Evolutionary conservation across 768 basidiomycete genomes (phyloP).

Genomic region (Lactarius indigo): DNA sequence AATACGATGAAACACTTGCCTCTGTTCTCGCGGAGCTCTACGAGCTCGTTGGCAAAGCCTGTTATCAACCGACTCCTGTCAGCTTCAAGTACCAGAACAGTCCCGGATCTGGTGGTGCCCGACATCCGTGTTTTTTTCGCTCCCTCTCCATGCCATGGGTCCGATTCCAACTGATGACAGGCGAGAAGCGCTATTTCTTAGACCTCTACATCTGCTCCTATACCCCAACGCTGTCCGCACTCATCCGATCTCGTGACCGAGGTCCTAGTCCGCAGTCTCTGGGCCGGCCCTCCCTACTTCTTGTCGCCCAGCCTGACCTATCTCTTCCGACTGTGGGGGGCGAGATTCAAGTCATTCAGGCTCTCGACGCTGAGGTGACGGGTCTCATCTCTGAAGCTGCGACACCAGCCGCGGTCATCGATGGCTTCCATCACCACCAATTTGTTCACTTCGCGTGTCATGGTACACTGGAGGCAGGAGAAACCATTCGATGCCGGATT

Average conservation of each 20-base stretch:
- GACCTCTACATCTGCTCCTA: constrained; percentile 7
- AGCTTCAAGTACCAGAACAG: too few relatives aligned
- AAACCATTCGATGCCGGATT: constrained; percentile 1
- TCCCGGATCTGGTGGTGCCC: too few relatives aligned
- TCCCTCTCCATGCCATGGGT: constrained; percentile 21
- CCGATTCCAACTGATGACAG: neutral
- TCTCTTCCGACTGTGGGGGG: neutral
- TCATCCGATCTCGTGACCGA: too few relatives aligned
- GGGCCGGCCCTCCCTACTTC: too few relatives aligned
- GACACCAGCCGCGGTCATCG: neutral
- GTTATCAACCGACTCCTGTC: too few relatives aligned
- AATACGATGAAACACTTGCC: neutral
- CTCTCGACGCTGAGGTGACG: neutral
- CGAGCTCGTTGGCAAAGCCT: too few relatives aligned
- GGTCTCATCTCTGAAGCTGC: neutral
- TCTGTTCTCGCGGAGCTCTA: neutral
- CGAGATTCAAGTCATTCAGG: neutral
- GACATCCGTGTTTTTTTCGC: neutral
- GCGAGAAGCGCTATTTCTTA: neutral
- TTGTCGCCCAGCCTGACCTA: too few relatives aligned
- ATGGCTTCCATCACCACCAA: neutral
- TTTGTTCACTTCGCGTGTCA: constrained; percentile 10
- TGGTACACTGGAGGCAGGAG: neutral
- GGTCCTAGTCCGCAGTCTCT: too few relatives aligned
- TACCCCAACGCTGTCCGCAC: too few relatives aligned